Base-by-base conservation (phyloP, 2,329 filamentous ascomycete species). In the Nemania serpens region DNA sequence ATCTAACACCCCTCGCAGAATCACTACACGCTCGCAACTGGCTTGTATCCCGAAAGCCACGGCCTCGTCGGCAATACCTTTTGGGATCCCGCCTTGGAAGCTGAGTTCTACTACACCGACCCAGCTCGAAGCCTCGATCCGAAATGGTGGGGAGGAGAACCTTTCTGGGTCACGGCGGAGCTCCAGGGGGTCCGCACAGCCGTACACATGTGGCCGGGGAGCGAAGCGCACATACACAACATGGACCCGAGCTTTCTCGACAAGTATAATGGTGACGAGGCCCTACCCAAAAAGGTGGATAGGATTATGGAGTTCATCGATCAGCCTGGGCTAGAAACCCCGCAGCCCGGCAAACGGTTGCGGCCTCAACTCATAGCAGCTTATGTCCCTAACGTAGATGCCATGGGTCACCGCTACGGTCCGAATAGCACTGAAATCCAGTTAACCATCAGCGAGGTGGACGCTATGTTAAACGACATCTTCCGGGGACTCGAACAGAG, bases 201-300 rank as follows among this genome's bases (percentile, higher is more conserved):
- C 0, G 87, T 99, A 25, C 95, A 99, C 74, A 99, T 99, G 95
- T 99, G 95, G 95, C 95, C 95, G 1, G 95, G 95, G 2, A 96
- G 91, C 45, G 95, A 99, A 77, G 93, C 93, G 5, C 88, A 92
- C 73, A 90, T 96, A 62, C 82, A 86, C 12, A 81, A 83, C n/a
- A 80, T 88, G 17, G 88, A 93, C 64, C 91, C 93, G 2, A 88
- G 86, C 10, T 91, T 91, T 70, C 75, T 98, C 50, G 95, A 98
- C 77, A 89, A 87, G 69, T 99, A 85, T 78, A 94, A 97, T 68
- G 88, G 86, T 9, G 84, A 88, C 0, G 93, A 97, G 77, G 73
- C 80, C 34, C 82, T 99, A 1, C 74, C 84, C 0, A 84, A 82
- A 37, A 99, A 99, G 75, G 91, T 93, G 13, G 79, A 87, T 34